Base-by-base conservation (phyloP, 2,329 filamentous ascomycete genomes). In the Taxawa tesnikishii region DNA sequence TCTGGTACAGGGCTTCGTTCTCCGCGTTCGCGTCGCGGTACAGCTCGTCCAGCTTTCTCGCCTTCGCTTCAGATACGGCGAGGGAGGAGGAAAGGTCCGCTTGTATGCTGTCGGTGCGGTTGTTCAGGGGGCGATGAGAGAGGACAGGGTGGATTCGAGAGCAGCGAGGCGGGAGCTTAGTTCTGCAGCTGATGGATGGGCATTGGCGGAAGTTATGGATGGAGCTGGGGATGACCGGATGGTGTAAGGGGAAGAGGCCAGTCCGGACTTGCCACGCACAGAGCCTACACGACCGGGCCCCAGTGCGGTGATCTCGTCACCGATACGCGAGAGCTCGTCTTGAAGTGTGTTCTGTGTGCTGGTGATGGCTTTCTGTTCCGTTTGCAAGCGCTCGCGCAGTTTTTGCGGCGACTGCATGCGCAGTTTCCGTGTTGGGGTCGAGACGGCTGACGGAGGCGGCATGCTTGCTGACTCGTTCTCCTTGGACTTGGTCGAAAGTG, bases 1-100 rank as follows among this genome's bases (percentile, higher is more conserved):
- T 79, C 43, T 88, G 81, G 55, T 94, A 94, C 34, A 96, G 65
- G 17, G 88, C 72, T 58, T 94, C 87, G 46, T 94, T 96, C 62
- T 96, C 88, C 0, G 83, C 82, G 45, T 77, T 84, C 11, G 78
- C 73, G 49, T 94, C 84, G 42, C 83, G 81, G 60, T 92, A 93
- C 31, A 94, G 63, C 56, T 92, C 82, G 51, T 94, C 87, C 32
- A 94, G 73, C 25, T 80, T 79, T 45, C 77, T 80, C 37, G 79
- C 77, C 46, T 90, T 87, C 37, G 70, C 70, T 52, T 94, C 85
- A 10, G 73, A 75, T 2, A 83, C 75, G 45, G 73, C 68, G 10
- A 94, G 65, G 1, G 76, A 77, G 13, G 65, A 73, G 26, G 83
- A 75, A 43, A 92, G 62, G 42, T 93, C 84, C 17, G 63, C 65